phyloP scores from a whole-genome alignment of 257 asterid species.

The Solanum medicagineum region DNA sequence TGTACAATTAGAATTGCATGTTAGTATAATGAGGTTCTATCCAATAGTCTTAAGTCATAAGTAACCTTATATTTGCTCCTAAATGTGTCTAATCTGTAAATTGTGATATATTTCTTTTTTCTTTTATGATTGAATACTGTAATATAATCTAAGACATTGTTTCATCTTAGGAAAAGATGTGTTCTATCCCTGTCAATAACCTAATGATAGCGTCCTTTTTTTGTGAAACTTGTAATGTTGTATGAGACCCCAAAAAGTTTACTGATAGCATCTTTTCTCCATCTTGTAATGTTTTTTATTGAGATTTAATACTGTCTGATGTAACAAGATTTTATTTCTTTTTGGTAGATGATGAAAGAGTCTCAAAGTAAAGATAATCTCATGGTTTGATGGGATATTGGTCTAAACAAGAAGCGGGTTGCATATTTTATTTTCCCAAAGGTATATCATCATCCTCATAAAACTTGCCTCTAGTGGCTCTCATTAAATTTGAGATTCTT shows the following conservation, averaged over 20 bases:
- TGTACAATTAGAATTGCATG: neutral
- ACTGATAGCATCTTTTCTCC: neutral
- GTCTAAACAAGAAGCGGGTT: constrained; percentile 92
- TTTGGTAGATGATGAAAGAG: constrained; percentile 94
- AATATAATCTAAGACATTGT: neutral
- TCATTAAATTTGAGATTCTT: neutral
- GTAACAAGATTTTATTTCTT: neutral
- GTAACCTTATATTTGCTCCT: neutral
- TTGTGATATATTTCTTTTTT: neutral
- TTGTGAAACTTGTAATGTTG: neutral
- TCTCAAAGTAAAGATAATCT: constrained; percentile 95
- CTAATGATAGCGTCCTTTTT: neutral
- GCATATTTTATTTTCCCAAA: constrained; percentile 93
- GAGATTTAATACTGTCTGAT: neutral
- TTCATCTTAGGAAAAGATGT: neutral
- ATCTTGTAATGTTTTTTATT: neutral
- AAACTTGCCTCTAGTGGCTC: neutral
- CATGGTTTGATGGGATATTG: constrained; percentile 92
- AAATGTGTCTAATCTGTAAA: neutral
- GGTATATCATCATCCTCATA: constrained; percentile 25
- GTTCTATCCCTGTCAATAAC: neutral
- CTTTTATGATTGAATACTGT: neutral
- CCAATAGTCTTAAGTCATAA: neutral
- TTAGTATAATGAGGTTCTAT: neutral
- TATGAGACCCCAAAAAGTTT: neutral